Percentiles rank a stretch among this genome's conserved stretches.
These are phyloP conservation scores for Fusarium sterilihyphosum DNA, from an alignment of 2,329 filamentous ascomycete species.

Conservation along the genomic window DNA sequence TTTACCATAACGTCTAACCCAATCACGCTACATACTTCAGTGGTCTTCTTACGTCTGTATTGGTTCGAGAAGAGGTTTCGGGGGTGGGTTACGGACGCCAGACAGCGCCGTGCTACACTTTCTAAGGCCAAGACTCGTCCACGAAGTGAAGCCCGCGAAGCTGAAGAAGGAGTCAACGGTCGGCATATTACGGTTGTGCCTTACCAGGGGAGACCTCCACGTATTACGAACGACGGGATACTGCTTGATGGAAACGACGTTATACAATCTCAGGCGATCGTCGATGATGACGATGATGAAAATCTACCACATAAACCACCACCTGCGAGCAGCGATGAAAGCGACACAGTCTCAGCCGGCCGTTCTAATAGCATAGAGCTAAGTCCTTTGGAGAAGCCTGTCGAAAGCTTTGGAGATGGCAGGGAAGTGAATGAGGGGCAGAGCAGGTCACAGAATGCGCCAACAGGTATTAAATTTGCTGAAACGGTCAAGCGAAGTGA, in stretches of 20 bases:
- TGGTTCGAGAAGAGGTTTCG: slow-evolving; percentile 99
- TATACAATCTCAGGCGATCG: slow-evolving; percentile 40
- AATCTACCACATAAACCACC: slow-evolving; percentile 38
- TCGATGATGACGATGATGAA: slow-evolving; percentile 47
- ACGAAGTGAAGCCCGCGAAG: slow-evolving; percentile 54
- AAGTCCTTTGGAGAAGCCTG: slow-evolving; percentile 34
- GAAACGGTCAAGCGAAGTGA: slow-evolving; percentile 71
- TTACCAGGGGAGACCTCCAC: slow-evolving; percentile 60
- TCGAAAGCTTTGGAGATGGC: slow-evolving; percentile 20
- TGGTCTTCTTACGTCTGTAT: slow-evolving; percentile 92
- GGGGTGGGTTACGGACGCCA: slow-evolving; percentile 79
- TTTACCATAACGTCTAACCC: slow-evolving; percentile 81
- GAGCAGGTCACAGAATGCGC: slow-evolving; percentile 22
- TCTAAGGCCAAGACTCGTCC: slow-evolving; percentile 67
- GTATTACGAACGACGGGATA: slow-evolving; percentile 70
- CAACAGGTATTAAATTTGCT: slow-evolving; percentile 70
- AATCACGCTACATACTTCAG: slow-evolving; percentile 83
- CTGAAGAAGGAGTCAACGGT: slow-evolving; percentile 72
- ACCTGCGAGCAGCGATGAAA: slow-evolving; percentile 50
- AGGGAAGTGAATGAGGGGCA: slow-evolving; percentile 17
- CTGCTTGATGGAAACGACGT: slow-evolving; percentile 51
- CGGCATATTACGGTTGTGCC: slow-evolving; percentile 74
- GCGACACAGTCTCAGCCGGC: slow-evolving; percentile 47
- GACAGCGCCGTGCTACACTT: slow-evolving; percentile 71
- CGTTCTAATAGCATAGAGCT: slow-evolving; percentile 40